A percentile compares a stretch with the other conserved stretches of the same genome.
phyloP scores from a whole-genome alignment of 2,329 filamentous ascomycete genomes.

The Colletotrichum caudatum region DNA sequence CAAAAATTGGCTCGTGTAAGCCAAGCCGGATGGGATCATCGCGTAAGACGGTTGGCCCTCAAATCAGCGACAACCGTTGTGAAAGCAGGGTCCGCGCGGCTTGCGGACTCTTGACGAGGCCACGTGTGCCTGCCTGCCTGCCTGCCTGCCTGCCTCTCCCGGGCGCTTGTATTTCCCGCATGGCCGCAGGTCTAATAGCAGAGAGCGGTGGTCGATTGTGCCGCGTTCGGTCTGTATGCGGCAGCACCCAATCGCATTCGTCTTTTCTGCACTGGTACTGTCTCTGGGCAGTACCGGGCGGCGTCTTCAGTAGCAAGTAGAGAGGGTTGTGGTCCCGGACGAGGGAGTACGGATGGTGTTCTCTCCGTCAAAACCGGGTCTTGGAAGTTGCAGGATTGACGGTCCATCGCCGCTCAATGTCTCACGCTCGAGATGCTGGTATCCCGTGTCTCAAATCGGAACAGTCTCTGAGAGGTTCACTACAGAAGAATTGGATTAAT shows the following conservation, averaged over 20 bases:
- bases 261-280: neutral
- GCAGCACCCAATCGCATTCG: neutral
- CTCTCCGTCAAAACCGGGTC: neutral
- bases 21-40: neutral
- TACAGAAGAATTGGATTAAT: slow-evolving; percentile 31
- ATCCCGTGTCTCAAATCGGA: slow-evolving; percentile 4
- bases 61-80: neutral
- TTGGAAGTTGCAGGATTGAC: neutral
- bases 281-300: neutral
- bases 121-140: neutral
- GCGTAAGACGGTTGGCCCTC: neutral
- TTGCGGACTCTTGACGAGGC: neutral
- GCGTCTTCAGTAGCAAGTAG: neutral
- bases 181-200: neutral
- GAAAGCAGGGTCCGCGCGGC: neutral
- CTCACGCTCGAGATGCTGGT: neutral
- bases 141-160: too few species aligned
- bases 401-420: neutral
- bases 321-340: neutral
- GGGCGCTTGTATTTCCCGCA: too few species aligned
- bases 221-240: neutral
- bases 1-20: neutral
- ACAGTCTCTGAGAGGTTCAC: neutral
- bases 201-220: neutral
- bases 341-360: neutral